phyloP scores from a whole-genome alignment of 2,329 filamentous ascomycete genomes.

The Nannizzia gypsea region DNA sequence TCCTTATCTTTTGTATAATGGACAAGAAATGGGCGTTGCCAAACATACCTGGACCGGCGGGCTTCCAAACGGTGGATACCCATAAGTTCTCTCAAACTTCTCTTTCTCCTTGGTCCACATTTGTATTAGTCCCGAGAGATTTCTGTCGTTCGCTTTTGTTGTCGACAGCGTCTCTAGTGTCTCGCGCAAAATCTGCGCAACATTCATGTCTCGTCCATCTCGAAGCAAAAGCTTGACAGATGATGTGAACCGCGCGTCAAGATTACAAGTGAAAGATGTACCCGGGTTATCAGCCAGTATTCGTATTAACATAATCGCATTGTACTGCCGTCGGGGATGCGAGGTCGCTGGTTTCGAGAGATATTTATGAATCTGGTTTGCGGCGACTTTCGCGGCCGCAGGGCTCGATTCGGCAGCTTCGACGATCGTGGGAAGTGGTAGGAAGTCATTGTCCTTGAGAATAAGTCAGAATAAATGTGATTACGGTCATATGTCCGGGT shows the following conservation, averaged over 20 bases:
- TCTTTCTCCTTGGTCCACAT: constrained; percentile 90
- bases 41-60: background rate
- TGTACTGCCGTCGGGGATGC: constrained; percentile 71
- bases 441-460: constrained; percentile 68
- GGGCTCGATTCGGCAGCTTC: constrained; percentile 90
- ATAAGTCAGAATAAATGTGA: background rate
- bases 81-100: constrained; percentile 38
- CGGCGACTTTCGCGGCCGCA: constrained; percentile 68
- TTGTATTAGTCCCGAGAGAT: constrained; percentile 55
- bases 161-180: constrained; percentile 67
- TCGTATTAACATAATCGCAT: constrained; percentile 86
- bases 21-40: background rate
- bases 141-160: constrained; percentile 61
- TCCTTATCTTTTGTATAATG: no score
- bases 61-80: background rate
- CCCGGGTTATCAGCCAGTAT: constrained; percentile 91
- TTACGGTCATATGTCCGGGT: background rate
- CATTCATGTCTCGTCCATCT: constrained; percentile 57
- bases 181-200: constrained; percentile 77
- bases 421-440: constrained; percentile 86
- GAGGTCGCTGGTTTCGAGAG: constrained; percentile 58
- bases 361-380: constrained; percentile 68
- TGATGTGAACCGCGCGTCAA: constrained; percentile 73
- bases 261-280: constrained; percentile 74
- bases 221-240: constrained; percentile 64